Evolutionary conservation across 1,139 yeast species (phyloP).

Genomic region (Lodderomyces jiufengensis): DNA sequence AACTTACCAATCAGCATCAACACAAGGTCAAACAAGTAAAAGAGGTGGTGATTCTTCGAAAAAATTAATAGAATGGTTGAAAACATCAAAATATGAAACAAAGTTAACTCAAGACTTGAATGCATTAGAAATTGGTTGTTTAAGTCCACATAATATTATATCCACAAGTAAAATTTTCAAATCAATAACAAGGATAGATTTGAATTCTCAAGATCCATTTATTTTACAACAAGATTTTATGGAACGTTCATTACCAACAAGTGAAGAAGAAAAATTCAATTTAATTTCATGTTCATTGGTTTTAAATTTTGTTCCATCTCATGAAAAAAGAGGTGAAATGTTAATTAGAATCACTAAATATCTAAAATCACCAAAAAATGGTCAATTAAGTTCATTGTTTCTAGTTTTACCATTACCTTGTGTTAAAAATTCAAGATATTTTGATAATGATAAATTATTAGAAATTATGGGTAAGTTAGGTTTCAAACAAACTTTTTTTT

Average conservation of each 20-base stretch:
- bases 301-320: conserved; percentile 79
- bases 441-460: conserved; percentile 42
- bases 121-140: conserved; percentile 81
- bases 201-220: conserved; percentile 72
- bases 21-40: conserved; percentile 69
- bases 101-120: conserved; percentile 15
- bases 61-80: conserved; percentile 66
- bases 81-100: conserved; percentile 12
- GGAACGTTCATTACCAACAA: conserved; percentile 61
- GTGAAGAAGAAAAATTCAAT: conserved; percentile 47
- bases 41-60: conserved; percentile 94
- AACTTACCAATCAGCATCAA: conserved; percentile 82
- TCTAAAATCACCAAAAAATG: conserved; percentile 33
- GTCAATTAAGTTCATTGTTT: conserved; percentile 44
- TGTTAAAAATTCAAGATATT: conserved; percentile 74
- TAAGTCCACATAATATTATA: conserved; percentile 67
- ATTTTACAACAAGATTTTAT: conserved; percentile 81
- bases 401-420: conserved; percentile 90
- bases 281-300: conserved; percentile 82
- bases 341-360: conserved; percentile 57
- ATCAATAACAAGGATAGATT: conserved; percentile 62
- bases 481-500: conserved; percentile 41
- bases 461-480: conserved; percentile 59
- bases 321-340: conserved; percentile 74
- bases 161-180: conserved; percentile 51